A percentile compares a stretch with the other conserved stretches of the same genome.
These are phyloP conservation scores for Oidiodendron maius DNA, from an alignment of 495 filamentous ascomycete species.

Conservation along the genomic window DNA sequence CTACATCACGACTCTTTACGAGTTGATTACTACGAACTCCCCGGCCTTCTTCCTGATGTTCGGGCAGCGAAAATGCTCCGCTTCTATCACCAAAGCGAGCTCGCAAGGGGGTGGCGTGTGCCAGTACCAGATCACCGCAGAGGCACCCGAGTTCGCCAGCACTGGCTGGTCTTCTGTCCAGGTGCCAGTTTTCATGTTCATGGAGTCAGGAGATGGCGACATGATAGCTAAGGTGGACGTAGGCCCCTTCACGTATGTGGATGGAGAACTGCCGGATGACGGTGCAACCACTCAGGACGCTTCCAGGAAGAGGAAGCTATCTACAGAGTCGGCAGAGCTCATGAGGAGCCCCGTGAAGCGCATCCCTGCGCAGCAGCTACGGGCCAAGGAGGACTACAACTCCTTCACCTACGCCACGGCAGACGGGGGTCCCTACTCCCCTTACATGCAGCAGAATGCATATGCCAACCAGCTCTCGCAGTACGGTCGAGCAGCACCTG, in stretches of 20 bases:
- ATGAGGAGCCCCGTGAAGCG: constrained; percentile 29
- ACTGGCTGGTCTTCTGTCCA: constrained; percentile 62
- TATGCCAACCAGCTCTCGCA: constrained; percentile 28
- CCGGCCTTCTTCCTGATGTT: constrained; percentile 65
- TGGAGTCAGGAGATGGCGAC: constrained; percentile 62
- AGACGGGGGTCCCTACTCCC: constrained; percentile 18
- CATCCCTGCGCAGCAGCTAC: constrained; percentile 24
- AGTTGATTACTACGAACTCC: constrained; percentile 52
- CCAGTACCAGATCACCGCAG: constrained; percentile 65
- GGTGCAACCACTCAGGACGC: constrained; percentile 29
- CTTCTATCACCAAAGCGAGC: constrained; percentile 54
- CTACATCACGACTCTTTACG: constrained; percentile 67
- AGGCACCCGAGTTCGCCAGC: constrained; percentile 62
- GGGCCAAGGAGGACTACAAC: constrained; percentile 33
- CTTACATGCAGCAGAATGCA: constrained; percentile 31
- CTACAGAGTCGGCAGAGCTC: constrained; percentile 27
- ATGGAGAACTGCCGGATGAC: constrained; percentile 29
- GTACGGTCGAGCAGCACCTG: constrained; percentile 25
- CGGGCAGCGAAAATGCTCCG: constrained; percentile 61
- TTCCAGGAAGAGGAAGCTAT: constrained; percentile 37
- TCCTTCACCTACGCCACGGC: constrained; percentile 26
- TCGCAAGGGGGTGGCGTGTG: constrained; percentile 50
- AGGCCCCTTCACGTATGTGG: constrained; percentile 72
- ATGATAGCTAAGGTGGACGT: constrained; percentile 58
- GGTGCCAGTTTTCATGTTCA: constrained; percentile 66